Evolutionary conservation across 2,329 filamentous ascomycete genomes (phyloP), one percentile per base, ranked within the genome.

Genomic region (Colletotrichum agaves): DNA sequence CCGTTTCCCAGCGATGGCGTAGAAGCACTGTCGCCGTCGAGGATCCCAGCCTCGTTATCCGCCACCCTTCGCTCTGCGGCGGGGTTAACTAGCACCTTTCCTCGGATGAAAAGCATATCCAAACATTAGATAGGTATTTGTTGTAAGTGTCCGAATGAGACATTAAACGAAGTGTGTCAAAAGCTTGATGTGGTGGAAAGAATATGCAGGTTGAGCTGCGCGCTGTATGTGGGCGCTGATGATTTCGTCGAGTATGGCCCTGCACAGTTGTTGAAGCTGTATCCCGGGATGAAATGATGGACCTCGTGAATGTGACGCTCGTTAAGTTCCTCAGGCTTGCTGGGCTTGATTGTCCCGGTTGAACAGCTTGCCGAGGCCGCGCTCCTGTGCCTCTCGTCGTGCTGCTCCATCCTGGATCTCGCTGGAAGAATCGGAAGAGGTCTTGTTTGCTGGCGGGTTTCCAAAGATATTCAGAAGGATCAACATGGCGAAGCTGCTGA

Each of bases 401-500:
- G 88, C 88, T 11, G 88, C 88, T 6, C 87, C 88, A 73, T 91
- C 88, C 70, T 87, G 80, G 70, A 86, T 84, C 23, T 81, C 81
- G 69, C 81, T 82, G 2, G 76, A 75, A 1, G 78, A 78, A 47
- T 84, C 79, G 27, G 61, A 74, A 10, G 76, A 71, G 44, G 84
- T 78, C 75, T 85, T 87, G 37, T 76, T 78, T 73, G 80, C 85
- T 1, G 83, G 83, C 43, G 82, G 75, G 71, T 88, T 87, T 19
- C 87, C 88, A 65, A 88, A 80, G 33, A 85, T 77, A 75, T 75
- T 90, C 44, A 97, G 79, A 64, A 93, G 78, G 17, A 89, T 74
- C 56, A 88, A 87, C 90, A 96, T 94, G 63, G 84, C 75, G 21
- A 90, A 81, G 47, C 91, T 91, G 73, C 90, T 91, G 4, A 91